A percentile compares a stretch with the other conserved stretches of the same genome.
Conservation (phyloP, 805 yeast genomes). For the Starmerella ratchasimensis region DNA sequence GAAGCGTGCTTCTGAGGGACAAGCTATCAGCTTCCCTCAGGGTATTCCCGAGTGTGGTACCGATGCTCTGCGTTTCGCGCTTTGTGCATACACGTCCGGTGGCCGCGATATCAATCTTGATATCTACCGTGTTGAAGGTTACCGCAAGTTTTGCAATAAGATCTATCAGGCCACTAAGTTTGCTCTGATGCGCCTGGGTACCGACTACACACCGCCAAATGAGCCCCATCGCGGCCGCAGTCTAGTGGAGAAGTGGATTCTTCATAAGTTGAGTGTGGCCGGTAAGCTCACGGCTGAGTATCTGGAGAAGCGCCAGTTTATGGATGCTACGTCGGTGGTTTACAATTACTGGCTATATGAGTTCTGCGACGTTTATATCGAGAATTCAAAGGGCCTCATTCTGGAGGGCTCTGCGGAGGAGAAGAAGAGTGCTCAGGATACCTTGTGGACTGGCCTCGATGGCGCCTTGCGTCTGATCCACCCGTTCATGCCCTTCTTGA, state of each 20-base stretch:
- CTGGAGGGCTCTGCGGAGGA: constrained; percentile 80
- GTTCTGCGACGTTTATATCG: constrained; percentile 94
- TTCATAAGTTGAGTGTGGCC: constrained; percentile 67
- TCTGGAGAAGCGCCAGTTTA: constrained; percentile 76
- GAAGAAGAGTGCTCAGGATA: constrained; percentile 81
- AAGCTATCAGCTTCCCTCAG: constrained; percentile 76
- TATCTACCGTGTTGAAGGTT: constrained; percentile 92
- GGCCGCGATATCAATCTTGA: constrained; percentile 96
- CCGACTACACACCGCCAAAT: constrained; percentile 68
- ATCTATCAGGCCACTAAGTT: constrained; percentile 98
- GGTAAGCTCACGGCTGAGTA: constrained; percentile 49
- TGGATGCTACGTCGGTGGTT: constrained; percentile 71
- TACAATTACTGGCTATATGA: constrained; percentile 92
- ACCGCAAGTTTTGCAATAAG: constrained; percentile 98
- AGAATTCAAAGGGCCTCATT: constrained; percentile 86
- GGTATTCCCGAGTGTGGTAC: constrained; percentile 99
- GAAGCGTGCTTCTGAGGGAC: constrained; percentile 77
- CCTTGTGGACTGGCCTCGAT: constrained; percentile 84
- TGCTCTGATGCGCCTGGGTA: constrained; percentile 84
- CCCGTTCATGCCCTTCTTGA: constrained; percentile 95
- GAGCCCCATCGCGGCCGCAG: constrained; percentile 62
- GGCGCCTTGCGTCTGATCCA: constrained; percentile 83
- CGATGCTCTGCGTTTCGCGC: constrained; percentile 93
- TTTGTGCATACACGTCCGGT: constrained; percentile 97
- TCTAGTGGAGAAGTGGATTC: constrained; percentile 91